A percentile compares a stretch with the other conserved stretches of the same genome.
Conservation (phyloP, 2,329 filamentous ascomycete species). For the Aspergillus latus region DNA sequence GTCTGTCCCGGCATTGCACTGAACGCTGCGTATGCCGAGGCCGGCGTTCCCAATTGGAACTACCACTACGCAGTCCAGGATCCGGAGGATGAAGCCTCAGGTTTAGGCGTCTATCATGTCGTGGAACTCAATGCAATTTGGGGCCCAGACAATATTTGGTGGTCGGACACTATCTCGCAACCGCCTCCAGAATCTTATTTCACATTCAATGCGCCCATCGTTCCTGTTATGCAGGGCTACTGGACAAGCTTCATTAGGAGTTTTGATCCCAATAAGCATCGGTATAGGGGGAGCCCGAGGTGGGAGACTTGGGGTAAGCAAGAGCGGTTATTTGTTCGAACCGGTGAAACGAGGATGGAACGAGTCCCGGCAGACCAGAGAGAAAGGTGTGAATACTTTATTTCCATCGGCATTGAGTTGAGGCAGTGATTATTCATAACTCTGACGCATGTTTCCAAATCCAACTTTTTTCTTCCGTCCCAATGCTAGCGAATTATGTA, state of each 20-base stretch:
- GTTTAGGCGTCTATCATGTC: conserved; percentile 66
- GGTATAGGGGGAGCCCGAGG: conserved; percentile 47
- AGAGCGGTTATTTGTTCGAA: conserved; percentile 45
- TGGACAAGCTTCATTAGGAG: conserved; percentile 71
- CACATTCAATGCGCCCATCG: conserved; percentile 56
- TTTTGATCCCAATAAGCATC: conserved; percentile 63
- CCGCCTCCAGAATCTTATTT: conserved; percentile 57
- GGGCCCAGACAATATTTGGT: conserved; percentile 58
- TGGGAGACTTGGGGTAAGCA: conserved; percentile 52
- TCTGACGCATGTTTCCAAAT: background rate
- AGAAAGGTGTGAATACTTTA: conserved; percentile 51
- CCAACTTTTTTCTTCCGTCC: background rate
- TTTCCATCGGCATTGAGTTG: conserved; percentile 49
- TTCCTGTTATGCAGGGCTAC: conserved; percentile 65
- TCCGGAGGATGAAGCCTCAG: conserved; percentile 50
- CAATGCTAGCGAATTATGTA: background rate
- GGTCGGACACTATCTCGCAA: conserved; percentile 49
- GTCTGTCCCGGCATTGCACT: conserved; percentile 63
- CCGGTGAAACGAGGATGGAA: conserved; percentile 50
- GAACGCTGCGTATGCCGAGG: conserved; percentile 42
- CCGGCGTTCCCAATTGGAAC: conserved; percentile 54
- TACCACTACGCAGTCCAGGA: conserved; percentile 71
- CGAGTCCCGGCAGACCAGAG: conserved; percentile 40
- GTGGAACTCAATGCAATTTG: conserved; percentile 67
- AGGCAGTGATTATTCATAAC: conserved; percentile 41